Base-by-base conservation (phyloP, 768 basidiomycete species). In the Kwoniella sp. region DNA sequence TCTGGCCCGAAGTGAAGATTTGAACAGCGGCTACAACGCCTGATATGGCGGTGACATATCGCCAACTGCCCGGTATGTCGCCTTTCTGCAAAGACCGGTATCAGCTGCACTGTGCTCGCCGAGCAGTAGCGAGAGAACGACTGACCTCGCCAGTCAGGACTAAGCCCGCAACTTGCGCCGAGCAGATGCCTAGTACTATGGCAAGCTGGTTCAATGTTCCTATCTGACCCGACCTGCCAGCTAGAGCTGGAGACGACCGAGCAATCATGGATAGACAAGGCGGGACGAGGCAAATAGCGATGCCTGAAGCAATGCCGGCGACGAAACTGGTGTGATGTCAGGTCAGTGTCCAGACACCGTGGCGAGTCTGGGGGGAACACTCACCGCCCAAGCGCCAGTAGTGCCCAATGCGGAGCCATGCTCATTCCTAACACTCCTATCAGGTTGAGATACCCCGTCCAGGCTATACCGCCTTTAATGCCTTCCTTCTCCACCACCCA, bases 161-260 rank as follows among this genome's bases (percentile, higher is more conserved):
- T 25, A 65, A 55, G 6, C 72, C 72, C 5, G 63, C 57, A 3
- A 65, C 25, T 39, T 73, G 72, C 14, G 68, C 66, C 11, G 56
- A 57, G 29, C 60, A 60, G 26, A 73, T 53, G 1, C 72, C 72
- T 2, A 67, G 9, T 5, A 69, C 67, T 38, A 73, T 73, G 12
- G 50, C 72, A 33, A 73, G 34, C 40, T 73, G 72, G 41, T 73
- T 63, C 29, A 70, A 43, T 22, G 62, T 69, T 17, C 72, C 72
- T 14, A 73, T 63, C 23, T 63, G 58, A 9, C 72, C 72, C 27
- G 60, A 59, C 15, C 62, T 59, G 10, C 45, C n/a, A 0, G 55
- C 15, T 11, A 69, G 37, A 15, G 53, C 34, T n/a, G 64, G 60
- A 0, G 63, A 61, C 2, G 70, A 61, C 36, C 51, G 41, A 2